Base-by-base conservation (phyloP, 2,329 filamentous ascomycete species). In the Mycosphaerella arachidis region DNA sequence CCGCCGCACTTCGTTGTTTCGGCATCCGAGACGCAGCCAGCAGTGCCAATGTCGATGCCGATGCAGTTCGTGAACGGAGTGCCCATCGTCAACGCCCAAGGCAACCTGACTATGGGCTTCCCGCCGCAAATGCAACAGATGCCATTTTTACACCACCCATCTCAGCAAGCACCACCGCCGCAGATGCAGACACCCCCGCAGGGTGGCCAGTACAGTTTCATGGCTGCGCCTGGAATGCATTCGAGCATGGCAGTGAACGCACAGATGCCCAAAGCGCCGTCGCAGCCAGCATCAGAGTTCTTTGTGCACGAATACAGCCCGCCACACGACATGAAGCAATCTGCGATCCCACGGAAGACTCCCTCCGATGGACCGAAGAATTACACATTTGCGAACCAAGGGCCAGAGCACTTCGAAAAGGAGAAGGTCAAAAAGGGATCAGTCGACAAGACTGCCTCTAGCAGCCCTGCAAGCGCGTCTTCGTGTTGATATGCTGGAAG, bases 381-480 rank as follows among this genome's bases (percentile, higher is more conserved):
- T 59, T 81, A 78, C 64, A 77, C 77, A 16, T 81, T 81, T 58
- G 76, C 77, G 50, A 80, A 80, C 53, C 76, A 78, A 58, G 75
- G 75, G 9, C 77, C 78, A 1, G 71, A 74, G 60, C 75, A 79
- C 63, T 80, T 79, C 64, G 70, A 71, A 60, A 70, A 68, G 60
- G 66, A 67, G 43, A 71, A 70, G 62, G 55, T 55, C 8, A 68
- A 66, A 46, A 67, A 64, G 56, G 58, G 40, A 12, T 29, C 29
- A 16, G 52, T 56, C 18, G 56, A 52, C 27, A 59, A 56, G 33
- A 65, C 62, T 1, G 52, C 60, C 9, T 63, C 59, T 2, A 63
- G 60, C 62, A 68, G 66, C 53, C 66, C 66, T 13, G 58, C 58
- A 13, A 68, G 64, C 50, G 59, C 56, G 6, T 33, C 55, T 29